These are phyloP conservation scores for Podospora conica DNA, from an alignment of 495 filamentous ascomycete species.

Conservation along the genomic window DNA sequence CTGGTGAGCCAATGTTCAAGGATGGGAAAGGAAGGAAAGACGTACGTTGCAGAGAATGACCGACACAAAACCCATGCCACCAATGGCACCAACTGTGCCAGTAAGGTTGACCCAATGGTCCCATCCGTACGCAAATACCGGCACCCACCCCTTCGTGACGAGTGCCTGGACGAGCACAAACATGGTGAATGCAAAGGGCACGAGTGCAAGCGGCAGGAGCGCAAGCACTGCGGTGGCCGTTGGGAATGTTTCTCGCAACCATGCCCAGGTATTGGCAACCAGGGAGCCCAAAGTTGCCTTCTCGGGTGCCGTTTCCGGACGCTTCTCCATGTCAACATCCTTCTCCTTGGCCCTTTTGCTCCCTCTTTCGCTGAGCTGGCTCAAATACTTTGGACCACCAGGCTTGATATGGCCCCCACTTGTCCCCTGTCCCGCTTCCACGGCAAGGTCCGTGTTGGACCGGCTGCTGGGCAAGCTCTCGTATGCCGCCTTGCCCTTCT, in stretches of 20 bases:
- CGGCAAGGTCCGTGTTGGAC: not conserved
- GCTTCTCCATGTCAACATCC: not conserved
- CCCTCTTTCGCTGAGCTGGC: not conserved
- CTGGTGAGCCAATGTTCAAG: not conserved
- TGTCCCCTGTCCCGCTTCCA: not conserved
- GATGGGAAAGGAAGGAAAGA: conserved; percentile 3
- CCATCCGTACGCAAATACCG: conserved; percentile 61
- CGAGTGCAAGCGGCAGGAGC: conserved; percentile 55
- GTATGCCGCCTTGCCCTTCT: not conserved
- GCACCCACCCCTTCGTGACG: conserved; percentile 62
- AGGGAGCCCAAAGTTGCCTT: conserved; percentile 46
- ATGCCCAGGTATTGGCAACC: conserved; percentile 36
- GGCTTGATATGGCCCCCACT: not conserved
- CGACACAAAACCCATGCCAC: conserved; percentile 62
- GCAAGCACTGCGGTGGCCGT: conserved; percentile 53
- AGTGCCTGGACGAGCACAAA: conserved; percentile 63
- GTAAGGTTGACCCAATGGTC: conserved; percentile 61
- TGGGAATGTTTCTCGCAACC: conserved; percentile 60
- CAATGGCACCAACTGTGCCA: conserved; percentile 55
- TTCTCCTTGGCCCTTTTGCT: conserved; percentile 1
- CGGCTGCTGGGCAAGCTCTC: not conserved
- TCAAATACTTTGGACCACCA: not conserved
- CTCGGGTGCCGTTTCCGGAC: not conserved
- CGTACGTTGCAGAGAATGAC: conserved; percentile 63
- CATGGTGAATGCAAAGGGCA: conserved; percentile 62